Evolutionary conservation across 2,329 filamentous ascomycete genomes (phyloP).

Genomic region (Stylonectria norvegica): DNA sequence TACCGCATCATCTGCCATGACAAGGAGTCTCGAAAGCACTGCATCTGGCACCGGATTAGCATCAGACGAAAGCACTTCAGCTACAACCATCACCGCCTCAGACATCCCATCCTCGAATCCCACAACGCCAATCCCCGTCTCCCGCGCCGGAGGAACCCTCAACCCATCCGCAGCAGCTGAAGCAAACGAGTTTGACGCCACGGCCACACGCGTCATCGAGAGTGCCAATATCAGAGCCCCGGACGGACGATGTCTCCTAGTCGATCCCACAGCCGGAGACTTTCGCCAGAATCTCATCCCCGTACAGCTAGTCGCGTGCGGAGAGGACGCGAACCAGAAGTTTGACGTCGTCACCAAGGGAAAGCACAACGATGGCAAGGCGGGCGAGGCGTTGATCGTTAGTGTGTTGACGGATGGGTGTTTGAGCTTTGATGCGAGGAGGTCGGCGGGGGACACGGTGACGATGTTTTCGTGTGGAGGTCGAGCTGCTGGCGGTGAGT

Average conservation of each 20-base stretch:
- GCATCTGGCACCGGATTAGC: background rate
- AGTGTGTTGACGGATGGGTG: constrained; percentile 51
- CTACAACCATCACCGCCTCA: constrained; percentile 4
- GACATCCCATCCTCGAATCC: constrained; percentile 31
- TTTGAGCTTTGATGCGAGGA: constrained; percentile 46
- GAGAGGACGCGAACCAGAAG: constrained; percentile 43
- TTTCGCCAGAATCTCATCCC: constrained; percentile 54
- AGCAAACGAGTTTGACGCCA: constrained; percentile 44
- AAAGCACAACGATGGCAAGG: constrained; percentile 44
- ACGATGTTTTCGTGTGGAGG: constrained; percentile 52
- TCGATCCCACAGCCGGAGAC: constrained; percentile 51
- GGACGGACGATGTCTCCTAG: constrained; percentile 49
- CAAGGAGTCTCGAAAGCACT: background rate
- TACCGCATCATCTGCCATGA: no score
- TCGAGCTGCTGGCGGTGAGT: constrained; percentile 44
- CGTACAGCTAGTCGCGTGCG: constrained; percentile 43
- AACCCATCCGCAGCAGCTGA: constrained; percentile 49
- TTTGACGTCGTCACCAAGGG: constrained; percentile 51
- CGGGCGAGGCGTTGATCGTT: constrained; percentile 43
- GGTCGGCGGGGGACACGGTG: constrained; percentile 44
- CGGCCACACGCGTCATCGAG: constrained; percentile 44
- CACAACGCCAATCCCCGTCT: constrained; percentile 44
- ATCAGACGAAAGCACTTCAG: background rate
- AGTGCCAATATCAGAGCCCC: constrained; percentile 45
- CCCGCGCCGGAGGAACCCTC: constrained; percentile 47